Evolutionary conservation across 1,284 basidiomycete genomes (phyloP).

Genomic region (Sporisorium graminicola): DNA sequence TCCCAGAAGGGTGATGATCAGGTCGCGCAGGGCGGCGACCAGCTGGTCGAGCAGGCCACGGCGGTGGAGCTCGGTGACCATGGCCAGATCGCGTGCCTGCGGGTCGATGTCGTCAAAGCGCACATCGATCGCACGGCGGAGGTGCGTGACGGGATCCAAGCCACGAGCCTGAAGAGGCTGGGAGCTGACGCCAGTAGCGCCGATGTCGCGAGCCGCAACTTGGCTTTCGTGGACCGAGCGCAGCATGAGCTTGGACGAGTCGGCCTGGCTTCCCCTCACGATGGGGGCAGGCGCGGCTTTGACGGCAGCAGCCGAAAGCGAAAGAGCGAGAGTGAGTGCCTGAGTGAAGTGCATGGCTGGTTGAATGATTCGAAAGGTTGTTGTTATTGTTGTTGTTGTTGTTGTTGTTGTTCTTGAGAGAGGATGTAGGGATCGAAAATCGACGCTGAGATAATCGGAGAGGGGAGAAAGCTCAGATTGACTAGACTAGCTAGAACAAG

Average conservation of each 20-base stretch:
- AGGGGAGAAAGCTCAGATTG: conserved; percentile 10
- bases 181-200: conserved; percentile 24
- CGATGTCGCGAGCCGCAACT: conserved; percentile 27
- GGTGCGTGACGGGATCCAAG: conserved; percentile 29
- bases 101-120: conserved; percentile 40
- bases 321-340: conserved; percentile 51
- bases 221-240: conserved; percentile 32
- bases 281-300: conserved; percentile 28
- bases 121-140: conserved; percentile 38
- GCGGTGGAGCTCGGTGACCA: conserved; percentile 52
- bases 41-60: conserved; percentile 57
- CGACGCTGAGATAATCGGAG: neutral
- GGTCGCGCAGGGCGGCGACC: conserved; percentile 45
- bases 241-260: conserved; percentile 20
- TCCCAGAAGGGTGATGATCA: conserved; percentile 54
- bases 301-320: conserved; percentile 50
- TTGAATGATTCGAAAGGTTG: neutral
- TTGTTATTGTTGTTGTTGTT: neutral
- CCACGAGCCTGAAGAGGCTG: conserved; percentile 35
- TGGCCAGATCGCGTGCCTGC: conserved; percentile 34
- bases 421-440: neutral
- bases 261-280: conserved; percentile 16
- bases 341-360: conserved; percentile 51
- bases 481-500: conserved; percentile 40
- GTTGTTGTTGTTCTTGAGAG: neutral